These are phyloP conservation scores for Porogramme epimiltina DNA, from an alignment of 1,284 basidiomycete genomes.

Conservation along the genomic window DNA sequence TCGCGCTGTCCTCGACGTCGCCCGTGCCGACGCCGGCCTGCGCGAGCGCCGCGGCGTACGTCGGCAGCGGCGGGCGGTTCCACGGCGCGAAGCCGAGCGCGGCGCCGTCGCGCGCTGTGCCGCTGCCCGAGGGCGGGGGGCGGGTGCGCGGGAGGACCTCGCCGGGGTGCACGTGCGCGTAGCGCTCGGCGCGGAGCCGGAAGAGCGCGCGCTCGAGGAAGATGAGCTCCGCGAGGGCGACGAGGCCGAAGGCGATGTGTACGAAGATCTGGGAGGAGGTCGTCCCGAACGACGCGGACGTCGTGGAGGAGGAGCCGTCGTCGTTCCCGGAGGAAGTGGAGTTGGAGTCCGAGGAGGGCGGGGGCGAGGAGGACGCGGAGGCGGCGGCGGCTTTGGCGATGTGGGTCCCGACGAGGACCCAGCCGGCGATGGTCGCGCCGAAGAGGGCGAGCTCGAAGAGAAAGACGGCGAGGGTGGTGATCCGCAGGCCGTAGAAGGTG, in stretches of 20 bases:
- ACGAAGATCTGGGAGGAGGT: slow-evolving; percentile 49
- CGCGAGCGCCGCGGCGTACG: slow-evolving; percentile 69
- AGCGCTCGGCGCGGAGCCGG: slow-evolving; percentile 65
- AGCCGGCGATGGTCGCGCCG: slow-evolving; percentile 53
- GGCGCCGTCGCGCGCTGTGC: slow-evolving; percentile 16
- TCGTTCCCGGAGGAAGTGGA: slow-evolving; percentile 4
- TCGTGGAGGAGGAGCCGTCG: slow-evolving; percentile 2
- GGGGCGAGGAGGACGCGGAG: slow-evolving; percentile 1
- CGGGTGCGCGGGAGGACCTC: slow-evolving; percentile 49
- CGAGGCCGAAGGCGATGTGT: slow-evolving; percentile 58
- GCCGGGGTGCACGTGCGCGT: slow-evolving; percentile 57
- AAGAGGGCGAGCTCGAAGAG: slow-evolving; percentile 45
- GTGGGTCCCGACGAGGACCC: slow-evolving; percentile 47
- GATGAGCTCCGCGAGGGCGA: slow-evolving; percentile 50
- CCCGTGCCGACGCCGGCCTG: slow-evolving; percentile 71
- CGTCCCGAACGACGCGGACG: slow-evolving; percentile 10
- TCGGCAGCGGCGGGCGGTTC: slow-evolving; percentile 69
- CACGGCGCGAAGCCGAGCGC: slow-evolving; percentile 61
- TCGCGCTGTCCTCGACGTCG: slow-evolving; percentile 69
- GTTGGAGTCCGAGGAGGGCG: slow-evolving; percentile 3
- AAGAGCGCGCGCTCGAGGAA: slow-evolving; percentile 67
- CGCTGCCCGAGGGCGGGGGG: slow-evolving; percentile 1
- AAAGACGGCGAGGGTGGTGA: slow-evolving; percentile 48
- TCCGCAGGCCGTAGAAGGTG: slow-evolving; percentile 46
- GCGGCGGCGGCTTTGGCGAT: slow-evolving; percentile 12